Conservation (phyloP, 202 grass and related monocot species). For the Elaeis oleifera region DNA sequence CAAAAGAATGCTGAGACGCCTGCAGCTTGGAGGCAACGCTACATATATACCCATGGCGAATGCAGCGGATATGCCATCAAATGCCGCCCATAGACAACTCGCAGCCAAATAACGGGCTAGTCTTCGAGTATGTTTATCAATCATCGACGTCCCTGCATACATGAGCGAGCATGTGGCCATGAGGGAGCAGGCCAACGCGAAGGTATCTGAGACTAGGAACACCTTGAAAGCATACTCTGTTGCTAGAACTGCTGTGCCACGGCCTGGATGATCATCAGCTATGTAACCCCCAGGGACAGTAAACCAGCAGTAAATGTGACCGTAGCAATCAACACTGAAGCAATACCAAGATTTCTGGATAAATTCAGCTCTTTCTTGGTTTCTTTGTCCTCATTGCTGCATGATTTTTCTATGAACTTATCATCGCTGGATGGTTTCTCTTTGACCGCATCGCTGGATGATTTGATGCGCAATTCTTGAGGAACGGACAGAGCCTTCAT, state of each 20-base stretch:
- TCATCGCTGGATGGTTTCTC: conserved; percentile 42
- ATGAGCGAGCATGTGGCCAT: conserved; percentile 50
- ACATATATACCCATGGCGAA: no score
- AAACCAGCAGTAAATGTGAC: conserved; percentile 71
- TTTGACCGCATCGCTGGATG: no score
- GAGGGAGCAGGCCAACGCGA: conserved; percentile 57
- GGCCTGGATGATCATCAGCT: conserved; percentile 42
- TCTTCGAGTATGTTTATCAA: background rate
- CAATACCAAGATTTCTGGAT: conserved; percentile 40
- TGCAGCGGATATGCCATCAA: no score
- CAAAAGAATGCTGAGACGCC: no score
- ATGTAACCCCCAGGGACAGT: conserved; percentile 53
- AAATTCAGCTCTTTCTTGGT: conserved; percentile 41
- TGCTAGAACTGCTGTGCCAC: conserved; percentile 42
- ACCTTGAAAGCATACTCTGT: conserved; percentile 65
- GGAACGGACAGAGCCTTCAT: background rate
- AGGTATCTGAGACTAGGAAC: conserved; percentile 51
- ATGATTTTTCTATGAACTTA: conserved; percentile 35
- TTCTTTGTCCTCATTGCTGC: background rate
- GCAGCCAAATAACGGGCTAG: background rate
- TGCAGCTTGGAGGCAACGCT: no score
- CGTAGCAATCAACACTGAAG: conserved; percentile 54
- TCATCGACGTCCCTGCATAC: conserved; percentile 38
- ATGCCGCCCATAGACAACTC: background rate
- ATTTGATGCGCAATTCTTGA: no score